Percentiles rank a stretch among this genome's conserved stretches.
Evolutionary conservation across 257 asterid genomes (phyloP).

Genomic region (Capsicum baccatum): DNA sequence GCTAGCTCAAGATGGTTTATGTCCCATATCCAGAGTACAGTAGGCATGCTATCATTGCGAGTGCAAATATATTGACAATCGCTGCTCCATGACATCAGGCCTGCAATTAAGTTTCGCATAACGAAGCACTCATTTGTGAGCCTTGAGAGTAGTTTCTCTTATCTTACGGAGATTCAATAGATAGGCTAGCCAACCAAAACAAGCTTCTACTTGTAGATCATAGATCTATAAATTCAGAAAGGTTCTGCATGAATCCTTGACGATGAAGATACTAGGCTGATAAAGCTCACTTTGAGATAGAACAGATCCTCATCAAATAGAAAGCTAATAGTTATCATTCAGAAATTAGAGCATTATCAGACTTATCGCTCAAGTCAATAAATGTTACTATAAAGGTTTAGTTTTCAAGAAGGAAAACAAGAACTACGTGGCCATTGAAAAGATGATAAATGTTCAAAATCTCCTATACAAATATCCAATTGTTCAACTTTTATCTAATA

Average conservation of each 20-base stretch:
- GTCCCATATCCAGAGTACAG: conserved; percentile 98
- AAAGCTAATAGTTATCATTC: background rate
- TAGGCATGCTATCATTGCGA: conserved; percentile 95
- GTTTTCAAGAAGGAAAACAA: background rate
- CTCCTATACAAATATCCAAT: background rate
- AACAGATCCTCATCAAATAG: conserved; percentile 1
- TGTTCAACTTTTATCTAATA: conserved; percentile 2
- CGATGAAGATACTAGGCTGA: background rate
- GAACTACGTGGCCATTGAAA: background rate
- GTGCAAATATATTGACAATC: conserved; percentile 87
- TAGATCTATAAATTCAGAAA: background rate
- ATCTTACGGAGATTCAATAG: background rate
- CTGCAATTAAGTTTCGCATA: conserved; percentile 49
- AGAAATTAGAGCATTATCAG: conserved; percentile 11
- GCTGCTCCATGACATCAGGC: conserved; percentile 91
- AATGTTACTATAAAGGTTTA: background rate
- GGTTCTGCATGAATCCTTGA: background rate
- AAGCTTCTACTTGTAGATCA: background rate
- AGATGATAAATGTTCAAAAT: background rate
- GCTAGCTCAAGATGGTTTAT: conserved; percentile 87
- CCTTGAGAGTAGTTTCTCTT: conserved; percentile 25
- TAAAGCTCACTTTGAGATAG: background rate
- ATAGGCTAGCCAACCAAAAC: background rate
- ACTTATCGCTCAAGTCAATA: conserved; percentile 12
- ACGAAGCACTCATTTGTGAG: conserved; percentile 12